Base-by-base conservation (phyloP, 169 alveolate species). In the Plasmodium relictum region DNA sequence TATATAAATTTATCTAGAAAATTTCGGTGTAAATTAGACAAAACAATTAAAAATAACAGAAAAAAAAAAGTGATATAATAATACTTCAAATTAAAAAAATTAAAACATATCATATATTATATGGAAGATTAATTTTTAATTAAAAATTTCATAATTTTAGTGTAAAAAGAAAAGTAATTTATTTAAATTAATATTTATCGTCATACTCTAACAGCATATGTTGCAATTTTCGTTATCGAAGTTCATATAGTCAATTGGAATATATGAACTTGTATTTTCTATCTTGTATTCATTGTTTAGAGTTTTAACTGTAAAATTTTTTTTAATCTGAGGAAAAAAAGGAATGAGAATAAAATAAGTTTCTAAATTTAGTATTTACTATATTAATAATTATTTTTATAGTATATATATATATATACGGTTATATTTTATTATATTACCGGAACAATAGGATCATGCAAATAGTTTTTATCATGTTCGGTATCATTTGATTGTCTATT, bases 201-300 rank as follows among this genome's bases (percentile, higher is more conserved):
- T 41, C n/a, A 59, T 48, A 9, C 14, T 16, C 58, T 62, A 73
- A 63, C 70, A 73, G 26, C 20, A 73, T 3, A 42, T 26, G 41
- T 24, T 6, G 69, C 16, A 73, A 9, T 48, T 73, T 59, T 58
- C 88, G 18, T 18, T n/a, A 41, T 45, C n/a, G 16, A 39, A 18
- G 59, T 58, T 59, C 58, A 9, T 65, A 14, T 50, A 70, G 63
- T 52, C 78, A 48, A 39, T 41, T 16, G 72, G 89, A 61, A 69
- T 44, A 65, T 78, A 37, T 42, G 56, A 48, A 8, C 31, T 63
- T n/a, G 52, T 18, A 8, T 59, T 59, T 45, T 63, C 89, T 37
- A 78, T 31, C 24, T 52, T 78, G 72, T 78, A 78, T 42, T 16
- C 45, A 65, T 69, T 78, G 37, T 78, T 78, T 48, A 78, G 26